Percentiles rank a stretch among this genome's conserved stretches.
Conservation (phyloP, 164 flowering plant species). For the Vitis amurensis region DNA sequence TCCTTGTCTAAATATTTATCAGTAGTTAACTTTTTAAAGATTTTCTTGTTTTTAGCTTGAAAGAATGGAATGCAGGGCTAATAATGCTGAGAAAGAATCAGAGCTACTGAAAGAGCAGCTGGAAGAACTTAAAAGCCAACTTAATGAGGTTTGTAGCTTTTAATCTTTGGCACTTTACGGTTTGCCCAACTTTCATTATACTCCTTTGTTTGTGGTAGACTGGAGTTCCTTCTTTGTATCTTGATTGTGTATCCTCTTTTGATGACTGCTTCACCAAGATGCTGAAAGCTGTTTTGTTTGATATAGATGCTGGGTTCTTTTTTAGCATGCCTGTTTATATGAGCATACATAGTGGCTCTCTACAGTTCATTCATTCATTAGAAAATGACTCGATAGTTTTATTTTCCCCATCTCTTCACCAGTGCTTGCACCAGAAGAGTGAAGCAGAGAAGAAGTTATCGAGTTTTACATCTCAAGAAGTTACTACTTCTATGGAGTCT, state of each 20-base stretch:
- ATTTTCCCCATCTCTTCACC: constrained; percentile 1
- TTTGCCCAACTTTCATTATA: background rate
- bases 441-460: constrained; percentile 58
- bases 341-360: background rate
- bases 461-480: constrained; percentile 39
- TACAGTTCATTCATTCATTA: background rate
- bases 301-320: background rate
- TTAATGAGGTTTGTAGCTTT: constrained; percentile 50
- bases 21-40: background rate
- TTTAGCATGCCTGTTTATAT: background rate
- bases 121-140: constrained; percentile 50
- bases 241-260: background rate
- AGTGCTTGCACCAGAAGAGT: constrained; percentile 70
- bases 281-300: constrained; percentile 1
- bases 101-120: constrained; percentile 60
- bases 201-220: background rate
- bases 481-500: constrained; percentile 34
- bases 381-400: background rate
- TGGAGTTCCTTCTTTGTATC: background rate
- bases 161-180: background rate
- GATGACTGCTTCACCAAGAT: background rate
- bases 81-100: constrained; percentile 74
- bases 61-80: constrained; percentile 73
- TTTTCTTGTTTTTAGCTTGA: constrained; percentile 59
- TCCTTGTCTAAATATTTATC: background rate